Conservation (phyloP, 129 eudicot genomes). For the Saposhnikovia divaricata region DNA sequence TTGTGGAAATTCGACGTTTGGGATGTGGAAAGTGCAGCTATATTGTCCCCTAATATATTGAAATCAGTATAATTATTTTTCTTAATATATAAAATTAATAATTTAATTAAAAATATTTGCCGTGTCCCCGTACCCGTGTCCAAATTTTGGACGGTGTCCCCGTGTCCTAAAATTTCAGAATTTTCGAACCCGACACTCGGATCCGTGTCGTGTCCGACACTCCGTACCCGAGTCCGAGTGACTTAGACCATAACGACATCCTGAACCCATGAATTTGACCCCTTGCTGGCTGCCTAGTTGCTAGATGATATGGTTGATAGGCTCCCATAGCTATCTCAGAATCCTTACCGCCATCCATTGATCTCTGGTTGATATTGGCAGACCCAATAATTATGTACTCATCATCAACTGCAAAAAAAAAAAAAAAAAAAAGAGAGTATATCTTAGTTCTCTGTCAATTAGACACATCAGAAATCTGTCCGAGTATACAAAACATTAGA, state of each 20-base stretch:
- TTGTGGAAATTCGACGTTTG: too few species aligned
- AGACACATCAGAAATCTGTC: background rate
- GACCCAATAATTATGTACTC: conserved; percentile 20
- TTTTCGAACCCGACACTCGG: too few species aligned
- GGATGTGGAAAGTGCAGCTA: too few species aligned
- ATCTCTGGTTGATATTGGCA: conserved; percentile 21
- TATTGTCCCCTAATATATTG: too few species aligned
- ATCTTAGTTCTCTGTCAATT: background rate
- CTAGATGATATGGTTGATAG: conserved; percentile 15
- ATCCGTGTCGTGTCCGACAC: too few species aligned
- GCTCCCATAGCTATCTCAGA: conserved; percentile 22
- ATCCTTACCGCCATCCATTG: conserved; percentile 17
- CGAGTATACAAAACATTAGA: background rate
- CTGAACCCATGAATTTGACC: conserved; percentile 22
- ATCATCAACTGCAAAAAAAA: conserved; percentile 13
- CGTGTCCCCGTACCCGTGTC: too few species aligned
- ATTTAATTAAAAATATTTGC: too few species aligned
- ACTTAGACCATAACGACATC: conserved; percentile 22
- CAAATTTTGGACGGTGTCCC: too few species aligned
- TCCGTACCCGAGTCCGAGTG: too few species aligned
- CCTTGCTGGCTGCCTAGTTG: conserved; percentile 16
- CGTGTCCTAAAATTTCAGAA: too few species aligned
- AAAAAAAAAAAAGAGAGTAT: background rate
- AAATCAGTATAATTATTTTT: too few species aligned
- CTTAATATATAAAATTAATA: too few species aligned